A percentile compares a stretch with the other conserved stretches of the same genome.
phyloP scores from a whole-genome alignment of 169 alveolate species.

The Eimeria praecox region DNA sequence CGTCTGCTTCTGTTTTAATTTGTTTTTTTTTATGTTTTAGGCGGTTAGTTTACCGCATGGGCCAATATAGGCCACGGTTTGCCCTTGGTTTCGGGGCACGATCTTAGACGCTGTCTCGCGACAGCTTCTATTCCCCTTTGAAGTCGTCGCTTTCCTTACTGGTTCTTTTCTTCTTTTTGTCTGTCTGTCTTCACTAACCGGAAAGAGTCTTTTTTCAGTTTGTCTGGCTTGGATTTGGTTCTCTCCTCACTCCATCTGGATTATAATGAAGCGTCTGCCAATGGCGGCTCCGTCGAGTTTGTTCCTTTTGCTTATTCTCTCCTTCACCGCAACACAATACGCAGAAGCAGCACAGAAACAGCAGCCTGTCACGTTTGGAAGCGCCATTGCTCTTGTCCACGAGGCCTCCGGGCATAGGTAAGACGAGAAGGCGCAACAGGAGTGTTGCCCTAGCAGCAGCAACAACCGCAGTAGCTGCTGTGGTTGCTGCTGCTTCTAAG shows the following conservation, averaged over 20 bases:
- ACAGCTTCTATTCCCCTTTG: too few species aligned
- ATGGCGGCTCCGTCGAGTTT: not conserved
- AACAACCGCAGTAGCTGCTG: slow-evolving; percentile 11
- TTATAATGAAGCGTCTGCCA: not conserved
- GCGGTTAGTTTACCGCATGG: not conserved
- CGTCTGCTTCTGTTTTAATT: not conserved
- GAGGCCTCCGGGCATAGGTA: slow-evolving; percentile 70
- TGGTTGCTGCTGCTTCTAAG: slow-evolving; percentile 9
- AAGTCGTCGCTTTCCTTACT: not conserved
- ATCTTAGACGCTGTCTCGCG: not conserved
- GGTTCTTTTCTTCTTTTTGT: not conserved
- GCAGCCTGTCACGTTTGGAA: slow-evolving; percentile 78
- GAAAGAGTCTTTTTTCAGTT: too few species aligned
- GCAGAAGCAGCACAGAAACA: slow-evolving; percentile 19
- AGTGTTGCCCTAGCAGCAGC: not conserved
- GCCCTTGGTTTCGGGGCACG: not conserved
- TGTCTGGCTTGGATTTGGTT: too few species aligned
- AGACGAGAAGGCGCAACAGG: not conserved
- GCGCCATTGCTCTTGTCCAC: slow-evolving; percentile 64
- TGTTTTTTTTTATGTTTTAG: not conserved
- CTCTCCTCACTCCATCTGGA: not conserved
- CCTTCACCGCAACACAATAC: not conserved
- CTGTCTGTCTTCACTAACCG: not conserved
- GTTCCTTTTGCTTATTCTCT: not conserved
- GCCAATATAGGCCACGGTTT: not conserved